Evolutionary conservation across 805 yeast species (phyloP).

Genomic region (Groenewaldozyma tartarivorans): DNA sequence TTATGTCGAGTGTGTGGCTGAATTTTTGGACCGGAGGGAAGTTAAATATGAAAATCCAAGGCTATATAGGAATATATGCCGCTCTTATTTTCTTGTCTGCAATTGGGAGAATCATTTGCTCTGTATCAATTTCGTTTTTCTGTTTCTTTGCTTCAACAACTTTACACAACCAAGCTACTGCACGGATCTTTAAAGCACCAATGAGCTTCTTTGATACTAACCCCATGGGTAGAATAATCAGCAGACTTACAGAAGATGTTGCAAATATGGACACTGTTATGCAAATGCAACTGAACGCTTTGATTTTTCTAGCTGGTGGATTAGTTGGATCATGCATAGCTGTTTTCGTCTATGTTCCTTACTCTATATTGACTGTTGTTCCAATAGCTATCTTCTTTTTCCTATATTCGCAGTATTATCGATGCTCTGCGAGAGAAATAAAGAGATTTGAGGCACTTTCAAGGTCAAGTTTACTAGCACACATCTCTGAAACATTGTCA

Average conservation of each 20-base stretch:
- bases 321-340: slow-evolving; percentile 49
- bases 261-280: slow-evolving; percentile 63
- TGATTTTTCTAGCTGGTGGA: slow-evolving; percentile 40
- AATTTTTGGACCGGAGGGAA: slow-evolving; percentile 56
- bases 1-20: slow-evolving; percentile 67
- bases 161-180: slow-evolving; percentile 49
- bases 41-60: slow-evolving; percentile 32
- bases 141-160: slow-evolving; percentile 41
- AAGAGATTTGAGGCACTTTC: slow-evolving; percentile 63
- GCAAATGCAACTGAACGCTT: slow-evolving; percentile 39
- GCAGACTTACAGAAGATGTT: slow-evolving; percentile 74
- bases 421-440: slow-evolving; percentile 61
- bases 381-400: slow-evolving; percentile 37
- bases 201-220: slow-evolving; percentile 70
- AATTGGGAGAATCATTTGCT: slow-evolving; percentile 17
- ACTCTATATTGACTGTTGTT: slow-evolving; percentile 55
- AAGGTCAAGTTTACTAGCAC: slow-evolving; percentile 58
- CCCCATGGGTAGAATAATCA: slow-evolving; percentile 71
- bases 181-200: slow-evolving; percentile 55
- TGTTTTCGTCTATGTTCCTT: slow-evolving; percentile 56
- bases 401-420: slow-evolving; percentile 43
- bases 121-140: slow-evolving; percentile 37
- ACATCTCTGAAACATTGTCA: slow-evolving; percentile 57
- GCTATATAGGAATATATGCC: slow-evolving; percentile 49
- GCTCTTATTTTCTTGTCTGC: slow-evolving; percentile 39